Evolutionary conservation across 495 filamentous ascomycete genomes (phyloP).

Genomic region (Xylaria cubensis): DNA sequence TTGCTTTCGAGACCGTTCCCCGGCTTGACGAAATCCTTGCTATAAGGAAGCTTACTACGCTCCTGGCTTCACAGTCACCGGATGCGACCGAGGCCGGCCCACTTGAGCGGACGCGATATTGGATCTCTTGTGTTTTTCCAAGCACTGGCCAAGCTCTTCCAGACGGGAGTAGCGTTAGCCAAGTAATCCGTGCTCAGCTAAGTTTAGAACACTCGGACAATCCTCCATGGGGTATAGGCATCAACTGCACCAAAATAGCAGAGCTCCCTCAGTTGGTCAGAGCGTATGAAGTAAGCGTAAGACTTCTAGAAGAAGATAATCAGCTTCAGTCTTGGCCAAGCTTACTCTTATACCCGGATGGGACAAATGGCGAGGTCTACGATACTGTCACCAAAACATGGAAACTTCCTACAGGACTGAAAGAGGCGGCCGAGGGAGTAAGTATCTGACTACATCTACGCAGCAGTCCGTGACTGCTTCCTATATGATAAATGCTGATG

Average conservation of each 20-base stretch:
- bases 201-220: slow-evolving; percentile 32
- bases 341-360: slow-evolving; percentile 72
- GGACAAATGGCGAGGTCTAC: slow-evolving; percentile 70
- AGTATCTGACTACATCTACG: slow-evolving; percentile 7
- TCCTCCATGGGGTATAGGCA: slow-evolving; percentile 66
- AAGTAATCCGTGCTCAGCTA: slow-evolving; percentile 55
- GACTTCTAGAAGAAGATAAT: slow-evolving; percentile 39
- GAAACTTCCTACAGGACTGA: slow-evolving; percentile 47
- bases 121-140: slow-evolving; percentile 70
- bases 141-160: slow-evolving; percentile 50
- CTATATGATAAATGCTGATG: slow-evolving; percentile 5
- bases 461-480: background rate
- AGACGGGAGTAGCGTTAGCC: slow-evolving; percentile 51
- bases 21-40: slow-evolving; percentile 65
- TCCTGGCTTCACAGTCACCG: slow-evolving; percentile 28
- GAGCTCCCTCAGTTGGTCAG: slow-evolving; percentile 57
- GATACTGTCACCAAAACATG: slow-evolving; percentile 66
- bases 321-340: slow-evolving; percentile 51
- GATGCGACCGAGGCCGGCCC: slow-evolving; percentile 8
- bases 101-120: slow-evolving; percentile 49
- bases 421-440: slow-evolving; percentile 29
- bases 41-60: slow-evolving; percentile 52
- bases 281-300: slow-evolving; percentile 53
- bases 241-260: slow-evolving; percentile 69
- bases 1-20: slow-evolving; percentile 71